These are phyloP conservation scores for Hyaloscypha finlandica DNA, from an alignment of 495 filamentous ascomycete genomes.

Conservation along the genomic window DNA sequence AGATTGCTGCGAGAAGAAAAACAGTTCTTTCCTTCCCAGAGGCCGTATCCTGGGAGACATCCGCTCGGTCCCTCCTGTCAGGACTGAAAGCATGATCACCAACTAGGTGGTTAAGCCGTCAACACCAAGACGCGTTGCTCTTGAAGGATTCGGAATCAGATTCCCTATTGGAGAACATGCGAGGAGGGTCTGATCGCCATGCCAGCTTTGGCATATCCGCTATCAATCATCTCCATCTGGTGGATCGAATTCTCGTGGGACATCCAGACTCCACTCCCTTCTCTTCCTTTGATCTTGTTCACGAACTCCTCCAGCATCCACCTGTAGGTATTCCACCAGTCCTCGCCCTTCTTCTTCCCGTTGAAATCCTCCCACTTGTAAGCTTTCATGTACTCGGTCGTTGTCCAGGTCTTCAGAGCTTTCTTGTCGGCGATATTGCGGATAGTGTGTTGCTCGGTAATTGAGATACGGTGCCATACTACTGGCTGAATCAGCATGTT, in stretches of 20 bases:
- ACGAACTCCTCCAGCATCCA: conserved; percentile 61
- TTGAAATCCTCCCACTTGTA: conserved; percentile 45
- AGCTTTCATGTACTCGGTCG: conserved; percentile 43
- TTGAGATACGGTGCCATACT: conserved; percentile 53
- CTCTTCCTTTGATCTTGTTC: conserved; percentile 48
- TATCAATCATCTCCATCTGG: conserved; percentile 56
- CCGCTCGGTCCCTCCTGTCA: background rate
- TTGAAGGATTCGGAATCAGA: background rate
- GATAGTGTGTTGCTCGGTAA: conserved; percentile 46
- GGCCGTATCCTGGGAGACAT: background rate
- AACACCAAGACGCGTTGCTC: background rate
- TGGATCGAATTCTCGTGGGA: conserved; percentile 50
- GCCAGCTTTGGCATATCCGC: conserved; percentile 50
- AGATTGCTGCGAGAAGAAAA: background rate
- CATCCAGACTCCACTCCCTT: conserved; percentile 50
- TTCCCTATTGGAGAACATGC: conserved; percentile 7
- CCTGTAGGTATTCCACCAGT: conserved; percentile 53
- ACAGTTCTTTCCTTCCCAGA: background rate
- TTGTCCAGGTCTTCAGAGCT: conserved; percentile 46
- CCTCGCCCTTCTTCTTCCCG: conserved; percentile 38
- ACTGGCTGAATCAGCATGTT: conserved; percentile 41
- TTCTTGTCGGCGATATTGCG: conserved; percentile 34
- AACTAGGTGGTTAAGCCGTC: background rate
- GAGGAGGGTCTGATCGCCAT: conserved; percentile 40
- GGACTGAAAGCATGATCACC: background rate